Evolutionary conservation across 1,139 yeast species (phyloP).

Genomic region (Geotrichum carabidarum): DNA sequence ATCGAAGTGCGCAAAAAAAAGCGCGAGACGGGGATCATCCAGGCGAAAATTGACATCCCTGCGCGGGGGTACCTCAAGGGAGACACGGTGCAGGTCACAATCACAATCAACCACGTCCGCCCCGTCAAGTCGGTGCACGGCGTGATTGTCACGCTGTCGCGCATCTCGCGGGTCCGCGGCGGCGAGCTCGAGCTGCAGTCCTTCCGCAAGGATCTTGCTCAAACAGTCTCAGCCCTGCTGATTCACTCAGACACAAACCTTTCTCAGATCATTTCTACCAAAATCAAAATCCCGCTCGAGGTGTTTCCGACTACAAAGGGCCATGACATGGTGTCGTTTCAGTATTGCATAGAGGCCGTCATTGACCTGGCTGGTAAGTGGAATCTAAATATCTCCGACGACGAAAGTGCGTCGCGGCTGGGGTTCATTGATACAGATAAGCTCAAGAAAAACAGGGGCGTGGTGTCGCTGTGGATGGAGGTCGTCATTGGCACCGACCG

Average conservation of each 20-base stretch:
- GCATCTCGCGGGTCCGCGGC: constrained; percentile 75
- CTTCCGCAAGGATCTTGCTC: constrained; percentile 78
- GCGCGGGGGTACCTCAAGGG: constrained; percentile 73
- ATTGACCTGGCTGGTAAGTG: constrained; percentile 58
- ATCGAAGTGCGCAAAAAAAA: constrained; percentile 45
- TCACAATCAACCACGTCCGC: constrained; percentile 63
- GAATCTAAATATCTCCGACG: constrained; percentile 38
- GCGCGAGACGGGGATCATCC: constrained; percentile 31
- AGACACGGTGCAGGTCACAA: constrained; percentile 66
- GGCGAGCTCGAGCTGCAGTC: constrained; percentile 52
- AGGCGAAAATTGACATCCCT: constrained; percentile 53
- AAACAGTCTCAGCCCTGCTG: constrained; percentile 69
- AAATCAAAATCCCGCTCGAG: constrained; percentile 72
- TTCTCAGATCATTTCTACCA: constrained; percentile 55
- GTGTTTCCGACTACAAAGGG: constrained; percentile 80
- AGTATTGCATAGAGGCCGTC: constrained; percentile 77
- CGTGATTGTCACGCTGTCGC: constrained; percentile 68
- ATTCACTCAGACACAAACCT: constrained; percentile 60
- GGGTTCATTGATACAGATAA: constrained; percentile 72
- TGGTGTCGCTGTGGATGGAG: constrained; percentile 72
- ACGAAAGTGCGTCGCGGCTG: constrained; percentile 27
- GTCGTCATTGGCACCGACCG: constrained; percentile 74
- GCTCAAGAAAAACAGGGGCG: constrained; percentile 67
- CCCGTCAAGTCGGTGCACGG: constrained; percentile 70
- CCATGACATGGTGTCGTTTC: constrained; percentile 70